phyloP scores from a whole-genome alignment of 78 protist genomes.

The Fonticula alba region DNA sequence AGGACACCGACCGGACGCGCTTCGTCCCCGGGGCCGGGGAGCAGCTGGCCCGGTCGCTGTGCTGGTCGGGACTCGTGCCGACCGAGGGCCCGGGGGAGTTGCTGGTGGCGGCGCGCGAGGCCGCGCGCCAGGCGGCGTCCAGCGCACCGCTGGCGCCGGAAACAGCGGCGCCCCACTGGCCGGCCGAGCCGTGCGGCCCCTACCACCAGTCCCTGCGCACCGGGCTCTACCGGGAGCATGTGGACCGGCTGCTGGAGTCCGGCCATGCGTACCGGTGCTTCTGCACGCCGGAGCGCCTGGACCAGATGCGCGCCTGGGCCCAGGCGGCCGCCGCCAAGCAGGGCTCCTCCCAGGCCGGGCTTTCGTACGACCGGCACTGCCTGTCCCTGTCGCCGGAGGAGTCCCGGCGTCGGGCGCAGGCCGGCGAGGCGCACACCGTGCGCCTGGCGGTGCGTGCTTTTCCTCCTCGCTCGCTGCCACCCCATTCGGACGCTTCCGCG shows the following conservation, averaged over 20 bases:
- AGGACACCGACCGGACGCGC: conserved; percentile 54
- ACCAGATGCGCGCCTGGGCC: not conserved
- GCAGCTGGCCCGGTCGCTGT: conserved; percentile 16
- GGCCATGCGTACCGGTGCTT: conserved; percentile 62
- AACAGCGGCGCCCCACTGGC: too few species aligned
- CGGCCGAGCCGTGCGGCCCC: not conserved
- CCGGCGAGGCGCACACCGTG: conserved; percentile 8
- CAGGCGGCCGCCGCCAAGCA: too few species aligned
- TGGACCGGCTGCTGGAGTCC: conserved; percentile 6
- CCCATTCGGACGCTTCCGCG: too few species aligned
- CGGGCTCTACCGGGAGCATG: conserved; percentile 23
- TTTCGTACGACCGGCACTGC: conserved; percentile 16
- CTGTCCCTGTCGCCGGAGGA: conserved; percentile 19
- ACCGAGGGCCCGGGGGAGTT: conserved; percentile 39
- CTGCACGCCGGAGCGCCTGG: conserved; percentile 25
- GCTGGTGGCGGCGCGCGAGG: too few species aligned
- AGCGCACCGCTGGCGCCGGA: not conserved
- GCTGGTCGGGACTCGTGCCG: conserved; percentile 33
- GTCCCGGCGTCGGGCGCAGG: not conserved
- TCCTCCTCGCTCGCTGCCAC: too few species aligned
- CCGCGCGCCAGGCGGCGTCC: not conserved
- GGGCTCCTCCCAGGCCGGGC: not conserved
- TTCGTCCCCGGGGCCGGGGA: conserved; percentile 30
- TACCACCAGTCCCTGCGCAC: conserved; percentile 33
- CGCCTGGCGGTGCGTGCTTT: too few species aligned